Conservation (phyloP, 1,284 basidiomycete species). For the Boletellus deceptivus region DNA sequence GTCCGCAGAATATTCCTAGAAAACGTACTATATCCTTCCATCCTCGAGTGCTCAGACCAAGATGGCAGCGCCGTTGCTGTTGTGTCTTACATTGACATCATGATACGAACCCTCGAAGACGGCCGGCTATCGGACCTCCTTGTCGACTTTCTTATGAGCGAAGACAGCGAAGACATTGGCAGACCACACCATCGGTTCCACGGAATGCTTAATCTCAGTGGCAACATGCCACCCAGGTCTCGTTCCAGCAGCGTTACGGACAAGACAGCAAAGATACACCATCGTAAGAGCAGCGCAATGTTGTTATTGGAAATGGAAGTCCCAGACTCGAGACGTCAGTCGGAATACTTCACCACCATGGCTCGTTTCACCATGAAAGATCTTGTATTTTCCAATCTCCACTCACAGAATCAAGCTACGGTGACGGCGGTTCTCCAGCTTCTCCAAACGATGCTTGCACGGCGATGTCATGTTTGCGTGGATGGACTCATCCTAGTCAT, state of each 20-base stretch:
- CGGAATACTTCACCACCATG: slow-evolving; percentile 82
- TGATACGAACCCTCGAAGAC: slow-evolving; percentile 74
- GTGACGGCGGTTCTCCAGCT: slow-evolving; percentile 77
- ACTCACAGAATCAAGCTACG: slow-evolving; percentile 62
- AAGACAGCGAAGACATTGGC: slow-evolving; percentile 70
- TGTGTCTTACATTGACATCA: slow-evolving; percentile 93
- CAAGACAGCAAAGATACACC: slow-evolving; percentile 46
- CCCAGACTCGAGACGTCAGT: slow-evolving; percentile 60
- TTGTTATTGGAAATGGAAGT: slow-evolving; percentile 80
- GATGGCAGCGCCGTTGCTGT: slow-evolving; percentile 96
- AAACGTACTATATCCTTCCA: slow-evolving; percentile 90
- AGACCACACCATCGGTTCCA: slow-evolving; percentile 42
- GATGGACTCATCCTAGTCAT: slow-evolving; percentile 69
- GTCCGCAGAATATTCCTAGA: slow-evolving; percentile 87
- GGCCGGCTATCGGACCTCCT: slow-evolving; percentile 71
- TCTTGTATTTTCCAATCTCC: slow-evolving; percentile 75
- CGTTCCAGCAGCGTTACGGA: slow-evolving; percentile 32
- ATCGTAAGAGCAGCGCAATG: slow-evolving; percentile 84
- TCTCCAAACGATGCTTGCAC: slow-evolving; percentile 68
- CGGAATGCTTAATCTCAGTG: slow-evolving; percentile 47
- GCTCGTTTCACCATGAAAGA: slow-evolving; percentile 90
- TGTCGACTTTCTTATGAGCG: slow-evolving; percentile 77
- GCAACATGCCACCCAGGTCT: slow-evolving; percentile 36
- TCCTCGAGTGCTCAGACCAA: slow-evolving; percentile 88
- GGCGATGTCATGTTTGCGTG: slow-evolving; percentile 67